Evolutionary conservation across 306 rosid genomes (phyloP).

Genomic region (Sophora flavescens): DNA sequence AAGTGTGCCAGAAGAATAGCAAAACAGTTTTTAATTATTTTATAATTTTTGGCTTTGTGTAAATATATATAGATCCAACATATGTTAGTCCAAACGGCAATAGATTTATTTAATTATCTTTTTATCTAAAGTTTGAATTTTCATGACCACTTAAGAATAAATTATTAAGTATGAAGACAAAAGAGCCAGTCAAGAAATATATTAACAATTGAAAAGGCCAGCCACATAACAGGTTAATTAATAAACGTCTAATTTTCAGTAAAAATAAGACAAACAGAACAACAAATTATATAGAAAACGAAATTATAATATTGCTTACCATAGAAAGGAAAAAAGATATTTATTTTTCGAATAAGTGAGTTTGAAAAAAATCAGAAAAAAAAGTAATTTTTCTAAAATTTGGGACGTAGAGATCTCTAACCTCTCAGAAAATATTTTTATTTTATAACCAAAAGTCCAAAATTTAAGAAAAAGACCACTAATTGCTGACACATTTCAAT

Average conservation of each 20-base stretch:
- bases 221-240: constrained; percentile 24
- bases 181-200: background rate
- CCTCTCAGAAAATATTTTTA: background rate
- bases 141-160: background rate
- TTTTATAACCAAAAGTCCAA: background rate
- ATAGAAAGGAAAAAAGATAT: too few relatives aligned
- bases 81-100: background rate
- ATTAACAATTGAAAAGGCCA: constrained; percentile 21
- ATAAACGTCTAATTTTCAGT: background rate
- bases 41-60: background rate
- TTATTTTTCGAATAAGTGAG: background rate
- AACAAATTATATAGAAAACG: background rate
- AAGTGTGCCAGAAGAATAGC: too few relatives aligned
- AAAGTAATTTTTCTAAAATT: constrained; percentile 3
- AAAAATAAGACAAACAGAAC: constrained; percentile 9
- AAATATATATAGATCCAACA: background rate
- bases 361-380: background rate
- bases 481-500: constrained; percentile 14
- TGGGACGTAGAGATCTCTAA: constrained; percentile 18
- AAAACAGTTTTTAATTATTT: background rate
- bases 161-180: background rate
- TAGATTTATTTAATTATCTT: background rate
- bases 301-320: too few relatives aligned
- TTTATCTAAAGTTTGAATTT: background rate
- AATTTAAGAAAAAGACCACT: background rate